A percentile compares a stretch with the other conserved stretches of the same genome.
Evolutionary conservation across 2,329 filamentous ascomycete species (phyloP).

Genomic region (Fonsecaea nubica): DNA sequence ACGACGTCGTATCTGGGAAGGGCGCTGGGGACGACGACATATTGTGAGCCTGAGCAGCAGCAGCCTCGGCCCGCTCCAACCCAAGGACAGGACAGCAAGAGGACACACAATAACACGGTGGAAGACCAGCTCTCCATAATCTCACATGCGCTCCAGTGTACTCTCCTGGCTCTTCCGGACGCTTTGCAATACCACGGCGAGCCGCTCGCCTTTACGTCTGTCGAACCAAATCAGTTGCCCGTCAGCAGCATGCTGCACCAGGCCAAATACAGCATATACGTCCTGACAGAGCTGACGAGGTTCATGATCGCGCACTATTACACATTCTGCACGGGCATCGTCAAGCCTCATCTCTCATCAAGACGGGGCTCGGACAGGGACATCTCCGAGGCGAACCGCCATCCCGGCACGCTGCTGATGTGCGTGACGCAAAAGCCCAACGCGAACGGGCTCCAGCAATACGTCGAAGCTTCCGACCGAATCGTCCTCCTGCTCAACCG

Average conservation of each 20-base stretch:
- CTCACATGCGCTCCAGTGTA: conserved; percentile 35
- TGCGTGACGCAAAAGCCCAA: too few relatives aligned
- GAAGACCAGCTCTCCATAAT: conserved; percentile 40
- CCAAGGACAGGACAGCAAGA: neutral
- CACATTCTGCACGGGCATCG: conserved; percentile 34
- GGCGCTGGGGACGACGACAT: conserved; percentile 30
- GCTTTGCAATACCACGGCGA: conserved; percentile 44
- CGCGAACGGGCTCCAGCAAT: conserved; percentile 37
- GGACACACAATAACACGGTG: conserved; percentile 28
- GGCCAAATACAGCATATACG: conserved; percentile 44
- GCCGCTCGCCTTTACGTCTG: conserved; percentile 37
- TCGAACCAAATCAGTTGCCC: neutral
- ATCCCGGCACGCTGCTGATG: too few relatives aligned
- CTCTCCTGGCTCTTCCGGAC: conserved; percentile 42
- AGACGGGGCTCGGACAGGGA: too few relatives aligned
- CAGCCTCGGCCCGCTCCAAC: neutral
- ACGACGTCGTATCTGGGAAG: conserved; percentile 43
- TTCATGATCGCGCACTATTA: conserved; percentile 47
- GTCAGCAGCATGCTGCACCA: conserved; percentile 23
- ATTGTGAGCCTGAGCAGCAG: conserved; percentile 3
- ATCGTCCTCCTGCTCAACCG: conserved; percentile 41
- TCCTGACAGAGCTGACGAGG: conserved; percentile 46
- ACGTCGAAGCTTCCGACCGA: conserved; percentile 44
- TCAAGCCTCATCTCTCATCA: conserved; percentile 1
- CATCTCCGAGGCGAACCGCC: too few relatives aligned